Evolutionary conservation across 305 asterid genomes (phyloP).

Genomic region (Fraxinus sp.): DNA sequence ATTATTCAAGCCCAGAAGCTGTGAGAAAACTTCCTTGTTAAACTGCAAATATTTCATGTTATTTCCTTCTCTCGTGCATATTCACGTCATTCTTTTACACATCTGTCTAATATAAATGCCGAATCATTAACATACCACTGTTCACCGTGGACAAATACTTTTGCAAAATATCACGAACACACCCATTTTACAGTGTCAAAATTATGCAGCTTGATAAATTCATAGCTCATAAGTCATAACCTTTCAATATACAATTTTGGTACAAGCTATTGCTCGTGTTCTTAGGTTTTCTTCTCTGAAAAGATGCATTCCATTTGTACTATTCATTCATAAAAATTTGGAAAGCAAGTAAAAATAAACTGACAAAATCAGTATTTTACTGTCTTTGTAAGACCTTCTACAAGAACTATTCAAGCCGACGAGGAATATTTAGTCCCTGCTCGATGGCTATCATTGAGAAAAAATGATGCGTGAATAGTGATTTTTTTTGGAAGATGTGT

Average conservation of each 20-base stretch:
- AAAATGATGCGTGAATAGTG: no score
- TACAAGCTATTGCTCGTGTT: not conserved
- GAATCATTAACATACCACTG: not conserved
- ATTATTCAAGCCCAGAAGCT: constrained; percentile 64
- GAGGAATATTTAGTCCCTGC: not conserved
- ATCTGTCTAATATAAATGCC: not conserved
- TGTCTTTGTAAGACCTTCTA: not conserved
- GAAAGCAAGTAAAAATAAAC: not conserved
- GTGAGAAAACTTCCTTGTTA: constrained; percentile 59
- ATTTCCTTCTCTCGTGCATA: not conserved
- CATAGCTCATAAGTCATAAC: not conserved
- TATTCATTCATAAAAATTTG: not conserved
- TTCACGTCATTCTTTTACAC: not conserved
- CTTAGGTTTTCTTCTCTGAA: not conserved
- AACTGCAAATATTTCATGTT: constrained; percentile 14
- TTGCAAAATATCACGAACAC: not conserved
- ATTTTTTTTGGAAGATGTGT: no score
- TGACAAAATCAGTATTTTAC: not conserved
- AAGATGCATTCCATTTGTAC: not conserved
- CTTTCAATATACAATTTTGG: not conserved
- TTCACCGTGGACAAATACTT: not conserved
- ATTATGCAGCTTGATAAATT: not conserved
- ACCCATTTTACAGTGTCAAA: not conserved
- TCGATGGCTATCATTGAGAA: no score
- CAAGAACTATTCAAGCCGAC: not conserved